Evolutionary conservation across 2,329 filamentous ascomycete species (phyloP), one percentile per base, ranked within the genome.

Genomic region (Pseudogymnoascus verrucosus): DNA sequence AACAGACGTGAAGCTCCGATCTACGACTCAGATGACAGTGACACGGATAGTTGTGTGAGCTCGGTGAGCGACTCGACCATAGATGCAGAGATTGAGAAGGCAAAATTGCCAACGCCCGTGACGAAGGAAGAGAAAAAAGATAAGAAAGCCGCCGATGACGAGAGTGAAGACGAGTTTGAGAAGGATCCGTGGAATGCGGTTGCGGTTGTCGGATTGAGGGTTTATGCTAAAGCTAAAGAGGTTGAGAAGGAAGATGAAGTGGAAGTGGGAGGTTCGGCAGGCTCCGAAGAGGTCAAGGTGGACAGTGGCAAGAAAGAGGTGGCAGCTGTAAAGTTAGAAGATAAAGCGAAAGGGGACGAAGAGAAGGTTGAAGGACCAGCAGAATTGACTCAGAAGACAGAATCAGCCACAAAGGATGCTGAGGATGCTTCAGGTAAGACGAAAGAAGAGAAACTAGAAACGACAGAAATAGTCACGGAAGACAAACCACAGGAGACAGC

Each of bases 171-270:
- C 66, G 82, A 85, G 63, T 81, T 81, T 60, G 79, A 83, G 66
- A 76, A 78, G 23, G 79, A 83, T 23, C 81, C 83, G 1, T 88
- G 85, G 85, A 87, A 87, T 70, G 84, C 85, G 3, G 79, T 87
- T 54, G 82, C 80, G 62, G 81, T 87, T 16, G 79, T 88, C 0
- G 84, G 85, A 0, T 75, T 88, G 61, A 79, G 84, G 4, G 81
- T 88, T 5, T 88, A 87, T 71, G 79, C 81, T 70, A 83, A 82
- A 68, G 77, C 74, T 0, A 67, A 71, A 0, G 72, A 71, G 14
- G 71, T 68, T 7, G 72, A 69, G 69, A 0, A 68, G 72, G 23
- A 57, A 23, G 21, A 60, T 61, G 3, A 36, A 60, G 44, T 36
- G 16, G 57, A 61, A 37, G 67, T 70, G 14, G 67, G 68, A 11